These are phyloP conservation scores for Nemania abortiva DNA, from an alignment of 2,329 filamentous ascomycete genomes.

Conservation along the genomic window DNA sequence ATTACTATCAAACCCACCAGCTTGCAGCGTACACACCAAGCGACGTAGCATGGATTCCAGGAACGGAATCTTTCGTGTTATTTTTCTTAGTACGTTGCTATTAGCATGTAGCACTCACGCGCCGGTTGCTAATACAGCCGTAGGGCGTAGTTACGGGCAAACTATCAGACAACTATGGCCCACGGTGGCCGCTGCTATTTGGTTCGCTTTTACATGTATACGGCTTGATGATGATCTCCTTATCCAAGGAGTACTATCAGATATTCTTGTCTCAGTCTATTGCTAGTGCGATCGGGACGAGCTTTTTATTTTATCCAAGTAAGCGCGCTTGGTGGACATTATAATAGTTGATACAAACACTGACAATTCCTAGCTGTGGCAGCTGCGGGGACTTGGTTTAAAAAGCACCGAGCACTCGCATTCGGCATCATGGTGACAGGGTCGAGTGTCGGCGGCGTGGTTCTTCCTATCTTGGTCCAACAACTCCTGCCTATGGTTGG, in stretches of 20 bases:
- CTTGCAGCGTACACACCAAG: constrained; percentile 38
- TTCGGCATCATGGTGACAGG: constrained; percentile 59
- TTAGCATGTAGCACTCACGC: background rate
- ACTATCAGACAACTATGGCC: constrained; percentile 22
- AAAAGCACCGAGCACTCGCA: constrained; percentile 60
- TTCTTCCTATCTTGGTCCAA: constrained; percentile 69
- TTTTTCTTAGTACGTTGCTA: constrained; percentile 39
- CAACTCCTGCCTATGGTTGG: constrained; percentile 61
- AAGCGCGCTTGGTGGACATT: too few species aligned
- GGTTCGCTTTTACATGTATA: constrained; percentile 67
- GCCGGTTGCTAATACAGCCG: background rate
- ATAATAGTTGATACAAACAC: background rate
- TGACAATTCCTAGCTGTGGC: constrained; percentile 3
- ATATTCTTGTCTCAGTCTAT: constrained; percentile 55
- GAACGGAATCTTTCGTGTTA: constrained; percentile 39
- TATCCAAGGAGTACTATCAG: constrained; percentile 57
- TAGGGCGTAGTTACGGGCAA: constrained; percentile 2
- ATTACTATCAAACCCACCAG: constrained; percentile 41
- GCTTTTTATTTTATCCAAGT: constrained; percentile 17
- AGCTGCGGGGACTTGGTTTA: constrained; percentile 64
- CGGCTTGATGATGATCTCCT: constrained; percentile 70
- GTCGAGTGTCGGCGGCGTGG: constrained; percentile 61
- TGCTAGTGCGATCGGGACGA: constrained; percentile 49
- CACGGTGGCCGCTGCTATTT: constrained; percentile 56
- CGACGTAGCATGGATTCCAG: constrained; percentile 40